Evolutionary conservation across 2,329 filamentous ascomycete genomes (phyloP), one percentile per base, ranked within the genome.

Genomic region (Fusarium sp.): DNA sequence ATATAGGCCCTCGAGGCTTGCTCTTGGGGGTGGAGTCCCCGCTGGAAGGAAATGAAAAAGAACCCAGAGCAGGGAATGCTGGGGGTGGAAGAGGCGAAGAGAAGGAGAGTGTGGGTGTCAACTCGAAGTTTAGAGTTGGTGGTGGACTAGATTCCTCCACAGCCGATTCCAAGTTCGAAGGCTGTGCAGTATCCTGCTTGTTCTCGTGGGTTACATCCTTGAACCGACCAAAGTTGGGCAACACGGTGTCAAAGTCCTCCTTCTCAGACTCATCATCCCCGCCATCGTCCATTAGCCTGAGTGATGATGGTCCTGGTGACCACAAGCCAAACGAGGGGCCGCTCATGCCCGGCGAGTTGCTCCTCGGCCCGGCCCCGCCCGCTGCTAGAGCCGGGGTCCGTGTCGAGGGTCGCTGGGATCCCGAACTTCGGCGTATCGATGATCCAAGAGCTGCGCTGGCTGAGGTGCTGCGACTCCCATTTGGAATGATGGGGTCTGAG

Each of bases 141-240:
- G 58, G 61, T 1, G 65, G 23, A 11, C 42, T 67, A 9, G 67
- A 58, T n/a, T 70, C 65, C 20, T 63, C 56, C 18, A 68, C 61
- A 5, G 55, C 56, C 6, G 61, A 58, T 9, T 58, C 55, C 4
- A 55, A n/a, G 33, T 29, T 40, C 18, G 55, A 42, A 34, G 29
- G 14, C 11, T 20, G 31, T 8, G 50, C 25, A 29, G 53, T 44
- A 8, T 42, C 55, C 38, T 65, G 53, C 53, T 70, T 73, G 18
- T 67, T 64, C 16, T 73, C 68, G 36, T 27, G 55, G 40, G 14
- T 49, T 11, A 64, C 44, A 10, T 70, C 42, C 20, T 74, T 67
- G 58, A 79, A 79, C 6, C 66, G 78, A 67, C 83, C 82, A 73
- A 88, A 87, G 72, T 87, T 83, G 2, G 86, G 81, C 5, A 87